Base-by-base conservation (phyloP, 2,329 filamentous ascomycete species). In the Xylariaceae sp. region DNA sequence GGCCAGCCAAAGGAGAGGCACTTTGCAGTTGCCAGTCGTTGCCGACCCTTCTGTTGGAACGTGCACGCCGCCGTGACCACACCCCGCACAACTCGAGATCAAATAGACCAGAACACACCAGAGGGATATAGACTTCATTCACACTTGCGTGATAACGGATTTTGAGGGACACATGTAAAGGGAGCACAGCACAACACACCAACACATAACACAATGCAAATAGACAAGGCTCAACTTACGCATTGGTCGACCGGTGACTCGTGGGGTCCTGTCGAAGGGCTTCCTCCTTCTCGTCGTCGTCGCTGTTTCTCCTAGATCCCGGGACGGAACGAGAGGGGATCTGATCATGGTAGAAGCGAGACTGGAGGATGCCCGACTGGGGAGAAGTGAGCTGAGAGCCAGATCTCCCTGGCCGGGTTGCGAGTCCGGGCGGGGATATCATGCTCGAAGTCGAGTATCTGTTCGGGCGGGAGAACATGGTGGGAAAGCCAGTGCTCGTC, bases 381-480 rank as follows among this genome's bases (percentile, higher is more conserved):
- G 88, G 87, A 16, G 88, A 93, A 6, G 83, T 80, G 38, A 92
- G 71, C 53, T 87, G 80, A 19, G 87, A 88, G 46, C 83, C 83
- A 19, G 84, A 85, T 42, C 86, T 77, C 43, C 72, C 80, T 32
- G 83, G 75, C 40, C 86, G 78, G 56, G 79, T 80, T 59, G 82
- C 77, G 35, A 85, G 61, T 29, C 83, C 83, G 4, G 83, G 83
- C 27, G 87, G 83, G 22, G 87, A 90, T 28, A 83, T 82, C 52
- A 95, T 70, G 63, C 85, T 92, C 23, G 88, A 89, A 40, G 84
- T 83, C 34, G 90, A 94, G 65, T 94, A 90, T 42, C 89, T 77
- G 56, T 89, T 89, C 27, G 87, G 84, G 26, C 87, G 78, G 35
- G 86, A 87, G 55, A 92, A 84, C 46, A 83, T 78, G 51, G 78